These are phyloP conservation scores for Amanita fuliginea DNA, from an alignment of 768 basidiomycete genomes.

Conservation along the genomic window DNA sequence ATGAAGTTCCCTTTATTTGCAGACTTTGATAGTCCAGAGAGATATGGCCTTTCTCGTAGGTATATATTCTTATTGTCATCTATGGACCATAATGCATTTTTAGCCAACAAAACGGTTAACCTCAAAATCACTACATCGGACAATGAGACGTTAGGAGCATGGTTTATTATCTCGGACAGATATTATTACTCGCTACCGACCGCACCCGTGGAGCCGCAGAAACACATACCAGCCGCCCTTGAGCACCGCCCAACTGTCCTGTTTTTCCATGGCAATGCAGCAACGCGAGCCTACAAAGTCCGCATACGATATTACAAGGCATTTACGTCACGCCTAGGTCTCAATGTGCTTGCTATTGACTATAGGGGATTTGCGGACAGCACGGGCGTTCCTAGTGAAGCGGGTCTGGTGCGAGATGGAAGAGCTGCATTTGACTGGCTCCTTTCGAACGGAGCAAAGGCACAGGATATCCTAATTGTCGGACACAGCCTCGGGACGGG, in stretches of 20 bases:
- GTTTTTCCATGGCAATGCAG: constrained; percentile 90
- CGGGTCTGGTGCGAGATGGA: constrained; percentile 64
- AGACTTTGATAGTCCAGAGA: constrained; percentile 59
- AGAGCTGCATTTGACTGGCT: constrained; percentile 77
- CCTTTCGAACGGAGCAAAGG: constrained; percentile 39
- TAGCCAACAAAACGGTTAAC: constrained; percentile 73
- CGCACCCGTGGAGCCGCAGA: constrained; percentile 24
- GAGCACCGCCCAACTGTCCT: constrained; percentile 60
- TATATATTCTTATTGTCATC: neutral
- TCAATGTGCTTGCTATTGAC: constrained; percentile 79
- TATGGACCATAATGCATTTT: neutral
- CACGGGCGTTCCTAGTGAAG: constrained; percentile 63
- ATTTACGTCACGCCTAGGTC: constrained; percentile 51
- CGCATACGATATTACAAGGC: constrained; percentile 63
- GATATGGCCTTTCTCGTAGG: constrained; percentile 73
- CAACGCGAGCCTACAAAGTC: constrained; percentile 54
- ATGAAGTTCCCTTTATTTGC: constrained; percentile 52
- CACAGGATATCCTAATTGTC: constrained; percentile 56
- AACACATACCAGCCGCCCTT: constrained; percentile 44
- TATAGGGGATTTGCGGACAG: constrained; percentile 93
- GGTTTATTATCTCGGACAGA: constrained; percentile 68
- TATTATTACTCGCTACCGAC: constrained; percentile 42
- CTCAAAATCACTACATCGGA: constrained; percentile 63
- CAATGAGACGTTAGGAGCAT: constrained; percentile 72
- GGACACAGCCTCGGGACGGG: constrained; percentile 91